Conservation (phyloP, 169 alveolate genomes). For the Plasmodium yoelii region DNA sequence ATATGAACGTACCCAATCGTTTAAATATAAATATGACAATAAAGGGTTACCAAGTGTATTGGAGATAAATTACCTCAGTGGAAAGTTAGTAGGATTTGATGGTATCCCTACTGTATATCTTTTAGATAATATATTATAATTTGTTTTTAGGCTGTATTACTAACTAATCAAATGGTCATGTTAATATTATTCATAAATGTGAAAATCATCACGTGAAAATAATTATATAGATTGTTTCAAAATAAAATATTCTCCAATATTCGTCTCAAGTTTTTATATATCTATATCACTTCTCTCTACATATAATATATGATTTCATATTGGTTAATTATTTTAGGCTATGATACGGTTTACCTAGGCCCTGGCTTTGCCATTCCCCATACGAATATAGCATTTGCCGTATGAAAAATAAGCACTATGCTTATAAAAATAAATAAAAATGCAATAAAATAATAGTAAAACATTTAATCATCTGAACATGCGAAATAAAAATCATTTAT, state of each 20-base stretch:
- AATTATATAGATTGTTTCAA: too few species aligned
- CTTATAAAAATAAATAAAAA: conserved; percentile 15
- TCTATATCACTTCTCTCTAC: too few species aligned
- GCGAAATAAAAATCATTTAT: neutral
- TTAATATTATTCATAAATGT: too few species aligned
- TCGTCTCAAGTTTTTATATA: too few species aligned
- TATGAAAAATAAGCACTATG: conserved; percentile 6
- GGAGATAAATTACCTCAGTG: conserved; percentile 66
- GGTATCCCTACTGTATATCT: conserved; percentile 8
- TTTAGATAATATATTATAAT: too few species aligned
- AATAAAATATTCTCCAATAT: too few species aligned
- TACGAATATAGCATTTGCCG: conserved; percentile 75
- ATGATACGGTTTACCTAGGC: conserved; percentile 59
- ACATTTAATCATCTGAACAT: neutral
- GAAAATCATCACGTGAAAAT: too few species aligned
- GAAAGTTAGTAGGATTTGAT: conserved; percentile 62
- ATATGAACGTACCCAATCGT: conserved; percentile 45
- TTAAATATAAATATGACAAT: conserved; percentile 51
- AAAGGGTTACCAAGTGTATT: conserved; percentile 53
- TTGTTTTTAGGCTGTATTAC: too few species aligned
- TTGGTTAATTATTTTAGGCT: conserved; percentile 16
- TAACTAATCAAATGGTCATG: too few species aligned
- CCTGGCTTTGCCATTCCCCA: conserved; percentile 25
- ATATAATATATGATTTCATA: too few species aligned
- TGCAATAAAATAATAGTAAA: neutral